Conservation (phyloP, 768 basidiomycete species). For the Boletus fagicola region DNA sequence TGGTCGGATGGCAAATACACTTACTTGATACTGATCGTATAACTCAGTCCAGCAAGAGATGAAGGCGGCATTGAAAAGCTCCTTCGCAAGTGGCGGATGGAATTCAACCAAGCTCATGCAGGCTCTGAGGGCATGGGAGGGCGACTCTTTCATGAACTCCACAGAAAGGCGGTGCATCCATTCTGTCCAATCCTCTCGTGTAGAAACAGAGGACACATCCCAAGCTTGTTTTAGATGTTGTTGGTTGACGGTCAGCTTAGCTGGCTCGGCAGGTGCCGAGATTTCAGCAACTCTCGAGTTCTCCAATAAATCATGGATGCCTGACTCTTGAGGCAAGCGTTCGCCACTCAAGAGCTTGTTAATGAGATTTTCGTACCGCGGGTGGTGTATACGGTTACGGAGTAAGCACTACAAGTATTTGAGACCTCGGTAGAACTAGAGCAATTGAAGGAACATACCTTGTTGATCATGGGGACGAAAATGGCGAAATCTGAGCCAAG, state of each 20-base stretch:
- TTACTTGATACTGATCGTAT: conserved; percentile 94
- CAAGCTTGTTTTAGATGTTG: conserved; percentile 96
- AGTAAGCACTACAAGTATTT: conserved; percentile 57
- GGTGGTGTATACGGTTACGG: conserved; percentile 73
- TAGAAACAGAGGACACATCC: conserved; percentile 77
- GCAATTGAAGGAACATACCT: conserved; percentile 46
- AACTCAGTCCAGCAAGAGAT: conserved; percentile 96
- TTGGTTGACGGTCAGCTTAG: conserved; percentile 92
- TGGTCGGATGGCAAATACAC: background rate
- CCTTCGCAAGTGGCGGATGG: conserved; percentile 86
- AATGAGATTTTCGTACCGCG: conserved; percentile 85
- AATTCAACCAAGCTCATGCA: conserved; percentile 93
- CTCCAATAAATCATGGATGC: conserved; percentile 69
- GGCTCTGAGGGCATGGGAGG: conserved; percentile 95
- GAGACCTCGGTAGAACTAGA: background rate
- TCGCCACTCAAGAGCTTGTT: conserved; percentile 90
- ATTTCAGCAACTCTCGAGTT: conserved; percentile 65
- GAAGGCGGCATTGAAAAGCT: conserved; percentile 97
- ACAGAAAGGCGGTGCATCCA: conserved; percentile 94
- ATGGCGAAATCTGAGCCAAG: conserved; percentile 97
- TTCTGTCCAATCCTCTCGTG: conserved; percentile 87
- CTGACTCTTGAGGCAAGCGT: conserved; percentile 81
- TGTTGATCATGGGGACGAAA: conserved; percentile 96
- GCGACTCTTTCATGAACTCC: conserved; percentile 97
- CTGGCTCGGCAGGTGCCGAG: conserved; percentile 81